Percentiles rank a stretch among this genome's conserved stretches.
phyloP scores from a whole-genome alignment of 768 basidiomycete species.

The Suillus placidus region DNA sequence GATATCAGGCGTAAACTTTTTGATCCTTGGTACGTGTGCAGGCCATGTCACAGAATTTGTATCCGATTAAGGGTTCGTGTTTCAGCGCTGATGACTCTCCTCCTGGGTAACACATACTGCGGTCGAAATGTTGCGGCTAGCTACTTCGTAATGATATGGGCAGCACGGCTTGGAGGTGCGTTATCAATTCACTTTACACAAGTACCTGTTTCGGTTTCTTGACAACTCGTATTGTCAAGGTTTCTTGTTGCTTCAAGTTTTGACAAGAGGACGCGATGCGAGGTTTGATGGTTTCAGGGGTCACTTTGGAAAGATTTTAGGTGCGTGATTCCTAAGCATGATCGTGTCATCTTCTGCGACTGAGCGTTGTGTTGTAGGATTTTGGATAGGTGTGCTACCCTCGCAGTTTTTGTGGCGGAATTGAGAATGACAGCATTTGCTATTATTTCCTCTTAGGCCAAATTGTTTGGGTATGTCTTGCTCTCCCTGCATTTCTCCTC shows the following conservation, averaged over 20 bases:
- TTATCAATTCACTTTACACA: not conserved
- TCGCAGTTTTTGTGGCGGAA: too few relatives aligned
- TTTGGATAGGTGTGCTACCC: too few relatives aligned
- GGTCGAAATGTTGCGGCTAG: conserved; percentile 59
- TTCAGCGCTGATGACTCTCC: conserved; percentile 60
- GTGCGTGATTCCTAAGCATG: conserved; percentile 28
- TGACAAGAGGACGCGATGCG: conserved; percentile 66
- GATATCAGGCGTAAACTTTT: conserved; percentile 62
- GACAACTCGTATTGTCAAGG: conserved; percentile 31
- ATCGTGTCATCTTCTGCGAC: too few relatives aligned
- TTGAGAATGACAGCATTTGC: too few relatives aligned
- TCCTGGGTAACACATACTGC: conserved; percentile 62
- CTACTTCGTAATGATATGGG: conserved; percentile 70
- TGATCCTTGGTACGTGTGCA: conserved; percentile 50
- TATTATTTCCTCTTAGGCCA: conserved; percentile 39
- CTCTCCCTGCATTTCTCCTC: not conserved
- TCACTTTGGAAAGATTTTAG: conserved; percentile 67
- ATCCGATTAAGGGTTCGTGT: not conserved
- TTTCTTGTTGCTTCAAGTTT: conserved; percentile 69
- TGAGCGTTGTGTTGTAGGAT: too few relatives aligned
- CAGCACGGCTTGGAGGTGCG: conserved; percentile 55
- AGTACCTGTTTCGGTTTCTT: not conserved
- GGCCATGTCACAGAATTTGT: not conserved
- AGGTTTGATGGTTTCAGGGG: conserved; percentile 70
- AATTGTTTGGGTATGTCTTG: conserved; percentile 55